Evolutionary conservation across 345 rosid genomes (phyloP).

Genomic region (Gossypium turneri): DNA sequence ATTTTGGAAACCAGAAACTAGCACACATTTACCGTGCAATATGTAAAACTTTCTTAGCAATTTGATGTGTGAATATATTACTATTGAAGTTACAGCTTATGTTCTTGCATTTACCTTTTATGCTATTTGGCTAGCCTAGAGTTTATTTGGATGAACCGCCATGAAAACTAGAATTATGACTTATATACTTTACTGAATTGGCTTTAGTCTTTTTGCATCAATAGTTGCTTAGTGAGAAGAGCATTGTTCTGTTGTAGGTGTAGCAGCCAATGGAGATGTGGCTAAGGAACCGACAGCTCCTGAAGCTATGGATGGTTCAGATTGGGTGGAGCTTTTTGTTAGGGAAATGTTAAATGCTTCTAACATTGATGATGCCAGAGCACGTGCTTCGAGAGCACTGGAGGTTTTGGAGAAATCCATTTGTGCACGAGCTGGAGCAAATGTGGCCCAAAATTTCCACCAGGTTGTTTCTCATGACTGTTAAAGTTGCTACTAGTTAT

Average conservation of each 20-base stretch:
- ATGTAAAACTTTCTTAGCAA: background rate
- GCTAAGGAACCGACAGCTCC: conserved; percentile 25
- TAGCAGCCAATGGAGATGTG: conserved; percentile 19
- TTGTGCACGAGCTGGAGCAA: conserved; percentile 43
- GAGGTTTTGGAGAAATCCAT: conserved; percentile 61
- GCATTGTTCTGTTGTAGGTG: background rate
- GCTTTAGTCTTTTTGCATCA: background rate
- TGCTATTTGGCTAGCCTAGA: background rate
- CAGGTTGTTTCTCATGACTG: conserved; percentile 32
- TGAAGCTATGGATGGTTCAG: conserved; percentile 44
- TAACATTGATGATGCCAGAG: conserved; percentile 64
- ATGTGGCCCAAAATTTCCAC: conserved; percentile 42
- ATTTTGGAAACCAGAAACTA: background rate
- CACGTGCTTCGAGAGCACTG: conserved; percentile 64
- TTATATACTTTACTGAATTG: background rate
- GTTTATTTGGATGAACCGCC: background rate
- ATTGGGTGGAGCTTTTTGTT: conserved; percentile 69
- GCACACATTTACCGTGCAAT: background rate
- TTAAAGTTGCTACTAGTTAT: conserved; percentile 4
- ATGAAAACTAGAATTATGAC: background rate
- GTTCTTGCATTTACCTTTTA: background rate
- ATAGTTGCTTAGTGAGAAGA: background rate
- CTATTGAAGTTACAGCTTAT: background rate
- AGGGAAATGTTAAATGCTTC: conserved; percentile 61
- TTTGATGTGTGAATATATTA: background rate